Evolutionary conservation across 352 stramenopile genomes (phyloP).

Genomic region (Blastocystis sp.): DNA sequence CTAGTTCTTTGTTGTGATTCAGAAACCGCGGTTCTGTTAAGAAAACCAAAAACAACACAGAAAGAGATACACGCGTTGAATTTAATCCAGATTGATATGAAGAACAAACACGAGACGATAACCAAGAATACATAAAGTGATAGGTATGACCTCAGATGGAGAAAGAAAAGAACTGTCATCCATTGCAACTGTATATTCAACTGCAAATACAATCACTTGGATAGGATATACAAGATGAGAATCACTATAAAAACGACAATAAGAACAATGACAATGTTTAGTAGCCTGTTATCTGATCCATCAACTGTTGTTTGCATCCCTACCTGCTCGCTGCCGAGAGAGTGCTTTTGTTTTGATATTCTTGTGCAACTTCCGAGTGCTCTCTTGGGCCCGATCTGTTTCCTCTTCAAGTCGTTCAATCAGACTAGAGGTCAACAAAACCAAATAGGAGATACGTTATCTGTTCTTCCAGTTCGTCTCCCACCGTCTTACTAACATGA

Average conservation of each 20-base stretch:
- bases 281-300: background rate
- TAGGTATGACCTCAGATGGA: too few relatives aligned
- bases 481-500: constrained; percentile 31
- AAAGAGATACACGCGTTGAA: background rate
- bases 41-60: background rate
- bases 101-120: background rate
- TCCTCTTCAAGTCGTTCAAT: constrained; percentile 35
- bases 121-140: too few relatives aligned
- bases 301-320: background rate
- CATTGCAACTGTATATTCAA: too few relatives aligned
- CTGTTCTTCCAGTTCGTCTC: constrained; percentile 47
- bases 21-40: background rate
- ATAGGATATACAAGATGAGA: background rate
- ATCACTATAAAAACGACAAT: constrained; percentile 25
- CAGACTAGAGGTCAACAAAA: background rate
- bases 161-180: too few relatives aligned
- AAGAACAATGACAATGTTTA: constrained; percentile 33
- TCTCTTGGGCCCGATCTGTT: constrained; percentile 4
- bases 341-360: background rate
- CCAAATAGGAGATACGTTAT: background rate
- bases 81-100: background rate
- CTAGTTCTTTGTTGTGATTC: constrained; percentile 1
- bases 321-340: background rate
- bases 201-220: too few relatives aligned
- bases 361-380: background rate